Base-by-base conservation (phyloP, 805 yeast species). In the Yamadazyma philogaea region DNA sequence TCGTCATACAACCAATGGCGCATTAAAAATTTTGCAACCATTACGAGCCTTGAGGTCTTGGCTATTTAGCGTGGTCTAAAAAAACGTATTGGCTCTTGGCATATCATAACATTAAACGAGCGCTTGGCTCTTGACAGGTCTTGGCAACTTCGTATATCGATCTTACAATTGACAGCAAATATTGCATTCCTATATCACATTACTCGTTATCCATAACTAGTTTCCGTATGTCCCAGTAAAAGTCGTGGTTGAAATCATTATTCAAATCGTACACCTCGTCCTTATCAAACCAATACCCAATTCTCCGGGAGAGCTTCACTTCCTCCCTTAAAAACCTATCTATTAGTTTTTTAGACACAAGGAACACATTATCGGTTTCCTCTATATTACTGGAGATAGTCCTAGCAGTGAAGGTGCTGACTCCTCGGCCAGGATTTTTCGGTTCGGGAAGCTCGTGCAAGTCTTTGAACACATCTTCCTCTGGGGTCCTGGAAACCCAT, bases 401-500 rank as follows among this genome's bases (percentile, higher is more conserved):
- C 39, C 74, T 36, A 44, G 66, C 68, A 6, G 72, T 68, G 39
- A 61, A 66, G 18, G 60, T 54, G 45, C 72, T 66, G 7, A 57
- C 56, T 5, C 70, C 72, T 27, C 72, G 40, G 7, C 24, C 30
- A 10, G 31, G n/a, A 11, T 40, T 41, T 1, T 34, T 27, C 15
- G 19, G 24, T 10, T 40, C 44, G 4, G 46, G 46, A 33, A 68
- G 57, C 48, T 77, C 82, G 7, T 77, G 78, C 39, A 78, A 60
- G 34, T 72, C 79, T 30, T 64, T 72, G 48, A 80, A 77, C 3
- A 79, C 76, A 24, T 60, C 63, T 20, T 53, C 63, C 32, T 66
- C 63, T 4, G 71, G 74, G 24, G 60, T 64, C 33, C 72, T 47
- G 48, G 74, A 77, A n/a, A 79, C 68, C 87, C 87, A 82, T 45